Conservation (phyloP, 805 yeast species). For the Candida boleticola region DNA sequence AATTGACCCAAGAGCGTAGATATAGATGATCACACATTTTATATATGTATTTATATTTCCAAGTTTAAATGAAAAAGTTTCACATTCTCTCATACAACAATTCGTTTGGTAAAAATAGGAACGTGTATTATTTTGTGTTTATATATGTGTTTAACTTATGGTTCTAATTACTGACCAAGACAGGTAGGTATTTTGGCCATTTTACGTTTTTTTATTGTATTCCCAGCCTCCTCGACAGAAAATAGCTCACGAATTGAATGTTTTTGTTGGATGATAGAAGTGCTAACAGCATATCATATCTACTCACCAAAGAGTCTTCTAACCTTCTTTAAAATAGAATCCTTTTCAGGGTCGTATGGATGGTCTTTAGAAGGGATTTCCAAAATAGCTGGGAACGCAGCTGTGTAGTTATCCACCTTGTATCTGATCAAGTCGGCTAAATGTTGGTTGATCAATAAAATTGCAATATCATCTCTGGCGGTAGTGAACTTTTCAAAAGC, state of each 20-base stretch:
- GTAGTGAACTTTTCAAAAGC: constrained; percentile 75
- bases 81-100: no score
- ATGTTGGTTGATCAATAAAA: constrained; percentile 89
- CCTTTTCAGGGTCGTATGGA: constrained; percentile 98
- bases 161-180: no score
- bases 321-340: constrained; percentile 89
- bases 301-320: constrained; percentile 93
- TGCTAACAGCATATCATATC: constrained; percentile 3
- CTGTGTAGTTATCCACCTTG: constrained; percentile 76
- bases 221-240: neutral
- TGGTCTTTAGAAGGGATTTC: constrained; percentile 99
- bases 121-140: no score
- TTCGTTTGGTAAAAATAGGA: no score
- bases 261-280: neutral
- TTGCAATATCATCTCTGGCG: constrained; percentile 84
- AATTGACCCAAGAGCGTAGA: neutral
- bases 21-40: no score
- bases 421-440: constrained; percentile 86
- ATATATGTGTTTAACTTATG: no score
- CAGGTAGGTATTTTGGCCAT: no score
- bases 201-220: no score
- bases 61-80: no score
- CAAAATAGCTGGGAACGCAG: constrained; percentile 93
- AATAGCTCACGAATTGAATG: neutral
- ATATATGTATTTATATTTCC: no score